Conservation (phyloP, 441 rosid species). For the Adansonia madagascariensis region DNA sequence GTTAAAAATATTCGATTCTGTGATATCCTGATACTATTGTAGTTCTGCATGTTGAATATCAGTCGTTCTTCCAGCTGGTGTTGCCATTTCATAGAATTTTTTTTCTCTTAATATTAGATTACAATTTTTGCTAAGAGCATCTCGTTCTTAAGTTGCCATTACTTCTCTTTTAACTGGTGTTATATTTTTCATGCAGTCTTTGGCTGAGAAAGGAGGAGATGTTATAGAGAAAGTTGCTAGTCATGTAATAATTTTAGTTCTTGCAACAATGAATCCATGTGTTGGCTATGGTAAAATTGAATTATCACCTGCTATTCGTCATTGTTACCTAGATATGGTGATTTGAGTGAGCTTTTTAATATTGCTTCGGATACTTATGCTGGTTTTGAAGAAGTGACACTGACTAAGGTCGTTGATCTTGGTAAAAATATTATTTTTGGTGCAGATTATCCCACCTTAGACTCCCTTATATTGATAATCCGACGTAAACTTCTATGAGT, state of each 20-base stretch:
- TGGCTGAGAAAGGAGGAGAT: constrained; percentile 98
- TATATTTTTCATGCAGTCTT: constrained; percentile 57
- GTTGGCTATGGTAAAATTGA: constrained; percentile 99
- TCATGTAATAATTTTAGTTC: constrained; percentile 64
- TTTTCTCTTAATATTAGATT: neutral
- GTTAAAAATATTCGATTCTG: neutral
- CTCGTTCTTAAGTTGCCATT: constrained; percentile 12
- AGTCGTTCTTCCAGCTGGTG: neutral
- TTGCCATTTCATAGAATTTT: constrained; percentile 12
- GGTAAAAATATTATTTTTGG: constrained; percentile 24
- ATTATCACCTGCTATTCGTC: constrained; percentile 95
- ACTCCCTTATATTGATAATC: constrained; percentile 54
- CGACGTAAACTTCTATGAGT: constrained; percentile 78
- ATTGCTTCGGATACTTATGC: constrained; percentile 73
- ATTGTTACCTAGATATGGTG: constrained; percentile 96
- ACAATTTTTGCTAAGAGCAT: neutral
- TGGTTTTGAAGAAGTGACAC: constrained; percentile 21
- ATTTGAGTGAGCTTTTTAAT: constrained; percentile 68
- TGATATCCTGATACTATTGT: neutral
- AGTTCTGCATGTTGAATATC: neutral
- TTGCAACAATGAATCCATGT: constrained; percentile 99
- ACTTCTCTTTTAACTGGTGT: neutral
- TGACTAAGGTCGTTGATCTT: constrained; percentile 8
- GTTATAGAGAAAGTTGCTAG: constrained; percentile 79
- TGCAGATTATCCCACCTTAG: constrained; percentile 56